Base-by-base conservation (phyloP, 495 filamentous ascomycete genomes). In the Trichoderma asperelloides region DNA sequence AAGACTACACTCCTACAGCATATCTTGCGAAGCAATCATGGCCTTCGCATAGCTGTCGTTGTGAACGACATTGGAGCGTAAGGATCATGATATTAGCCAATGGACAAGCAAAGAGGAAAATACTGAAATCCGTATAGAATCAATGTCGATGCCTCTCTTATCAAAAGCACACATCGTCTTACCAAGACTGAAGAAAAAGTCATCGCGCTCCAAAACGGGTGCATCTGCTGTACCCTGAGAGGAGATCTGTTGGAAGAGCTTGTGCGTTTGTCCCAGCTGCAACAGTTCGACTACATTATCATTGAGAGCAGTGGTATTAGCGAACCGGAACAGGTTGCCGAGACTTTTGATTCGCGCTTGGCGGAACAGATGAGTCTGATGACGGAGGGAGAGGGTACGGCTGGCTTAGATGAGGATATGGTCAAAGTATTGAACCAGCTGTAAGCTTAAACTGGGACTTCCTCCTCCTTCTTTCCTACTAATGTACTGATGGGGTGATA, bases 261-360 rank as follows among this genome's bases (percentile, higher is more conserved):
- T 8, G 82, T 80, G 1, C 78, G 73, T 1, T 70, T 87, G 1
- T 79, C 84, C 0, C 78, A 80, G 27, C 74, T 79, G 21, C 76
- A 79, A 8, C 77, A 75, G 18, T 79, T 87, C 33, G 77, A 87
- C 55, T 87, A 87, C 71, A 80, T 87, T 8, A 71, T 87, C 23
- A 85, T 87, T 66, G 85, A 87, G 69, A 86, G 83, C 69, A 85
- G 81, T 0, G 85, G 85, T 1, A 85, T 87, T 30, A 86, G 84
- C 69, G 85, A 87, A 70, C 85, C 85, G 2, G 82, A 85, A 82
- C 85, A 87, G 71, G 85, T 87, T 8, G 84, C 85, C 8, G 84
- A 87, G 73, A 87, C 83, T 0, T 87, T 87, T 64, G 76, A 77
- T 12, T 77, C 77, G 30, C 68, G 66, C n/a, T 55, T 67, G 11